phyloP scores from a whole-genome alignment of 495 filamentous ascomycete genomes.

The Neurospora sp. region DNA sequence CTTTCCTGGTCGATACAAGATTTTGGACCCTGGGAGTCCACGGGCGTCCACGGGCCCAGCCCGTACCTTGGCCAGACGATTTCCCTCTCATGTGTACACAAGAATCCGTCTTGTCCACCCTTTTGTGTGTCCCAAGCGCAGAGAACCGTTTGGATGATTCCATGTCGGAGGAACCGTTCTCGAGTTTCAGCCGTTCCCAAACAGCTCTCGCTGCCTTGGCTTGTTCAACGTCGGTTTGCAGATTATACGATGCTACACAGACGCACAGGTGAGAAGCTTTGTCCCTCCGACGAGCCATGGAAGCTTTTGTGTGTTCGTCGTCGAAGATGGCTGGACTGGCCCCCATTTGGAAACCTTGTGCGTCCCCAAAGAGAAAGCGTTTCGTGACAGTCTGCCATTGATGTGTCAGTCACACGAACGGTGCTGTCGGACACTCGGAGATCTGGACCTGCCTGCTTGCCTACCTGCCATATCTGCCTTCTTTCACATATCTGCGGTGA shows the following conservation, averaged over 20 bases:
- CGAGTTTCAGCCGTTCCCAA: not conserved
- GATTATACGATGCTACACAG: not conserved
- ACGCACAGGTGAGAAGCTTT: not conserved
- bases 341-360: not conserved
- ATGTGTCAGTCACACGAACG: not conserved
- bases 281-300: not conserved
- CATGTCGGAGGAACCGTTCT: not conserved
- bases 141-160: not conserved
- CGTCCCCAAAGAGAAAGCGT: not conserved
- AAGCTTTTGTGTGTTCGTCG: not conserved
- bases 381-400: not conserved
- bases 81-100: not conserved
- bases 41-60: not conserved
- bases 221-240: not conserved
- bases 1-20: constrained; percentile 2
- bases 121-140: not conserved
- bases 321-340: not conserved
- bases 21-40: not conserved
- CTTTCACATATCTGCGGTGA: not conserved
- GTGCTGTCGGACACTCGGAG: not conserved
- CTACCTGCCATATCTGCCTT: not conserved
- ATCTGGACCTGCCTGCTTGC: not conserved
- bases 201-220: not conserved
- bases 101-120: not conserved
- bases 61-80: constrained; percentile 4